Percentiles rank a stretch among this genome's conserved stretches.
phyloP scores from a whole-genome alignment of 768 basidiomycete species.

The Lepiota venenata region DNA sequence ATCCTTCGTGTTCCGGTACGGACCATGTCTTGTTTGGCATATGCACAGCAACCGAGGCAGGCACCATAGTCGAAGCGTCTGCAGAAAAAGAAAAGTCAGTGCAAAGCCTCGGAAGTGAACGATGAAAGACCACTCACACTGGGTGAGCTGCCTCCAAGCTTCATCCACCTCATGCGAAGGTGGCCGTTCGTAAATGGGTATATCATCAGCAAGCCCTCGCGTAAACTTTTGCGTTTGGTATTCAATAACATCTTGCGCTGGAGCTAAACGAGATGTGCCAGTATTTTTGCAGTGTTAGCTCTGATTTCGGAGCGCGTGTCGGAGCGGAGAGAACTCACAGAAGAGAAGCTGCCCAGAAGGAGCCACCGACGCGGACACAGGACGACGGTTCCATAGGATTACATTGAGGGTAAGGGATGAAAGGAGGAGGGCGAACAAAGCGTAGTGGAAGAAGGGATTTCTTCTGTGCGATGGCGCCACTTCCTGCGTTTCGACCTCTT shows the following conservation, averaged over 20 bases:
- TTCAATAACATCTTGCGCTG: constrained; percentile 16
- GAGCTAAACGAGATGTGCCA: constrained; percentile 10
- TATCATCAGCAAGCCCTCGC: constrained; percentile 8
- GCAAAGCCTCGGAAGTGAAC: neutral
- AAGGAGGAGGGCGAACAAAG: neutral
- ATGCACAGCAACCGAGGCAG: constrained; percentile 15
- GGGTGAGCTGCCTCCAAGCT: constrained; percentile 18
- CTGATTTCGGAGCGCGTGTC: too few species aligned
- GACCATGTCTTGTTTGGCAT: constrained; percentile 19
- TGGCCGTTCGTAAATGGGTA: constrained; percentile 12
- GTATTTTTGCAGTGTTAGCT: too few species aligned
- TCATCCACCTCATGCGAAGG: constrained; percentile 19
- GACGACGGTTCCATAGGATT: neutral
- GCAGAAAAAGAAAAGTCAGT: constrained; percentile 6
- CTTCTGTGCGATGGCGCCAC: neutral
- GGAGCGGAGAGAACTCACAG: neutral
- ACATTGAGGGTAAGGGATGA: neutral
- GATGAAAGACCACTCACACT: constrained; percentile 11
- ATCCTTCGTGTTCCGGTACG: constrained; percentile 19
- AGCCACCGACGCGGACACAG: neutral
- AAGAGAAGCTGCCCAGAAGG: neutral
- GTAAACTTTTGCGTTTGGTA: constrained; percentile 15
- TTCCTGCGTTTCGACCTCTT: neutral
- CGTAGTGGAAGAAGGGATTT: neutral
- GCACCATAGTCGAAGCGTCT: constrained; percentile 15